Evolutionary conservation across 345 rosid species (phyloP).

Genomic region (Rhizophora apiculata): DNA sequence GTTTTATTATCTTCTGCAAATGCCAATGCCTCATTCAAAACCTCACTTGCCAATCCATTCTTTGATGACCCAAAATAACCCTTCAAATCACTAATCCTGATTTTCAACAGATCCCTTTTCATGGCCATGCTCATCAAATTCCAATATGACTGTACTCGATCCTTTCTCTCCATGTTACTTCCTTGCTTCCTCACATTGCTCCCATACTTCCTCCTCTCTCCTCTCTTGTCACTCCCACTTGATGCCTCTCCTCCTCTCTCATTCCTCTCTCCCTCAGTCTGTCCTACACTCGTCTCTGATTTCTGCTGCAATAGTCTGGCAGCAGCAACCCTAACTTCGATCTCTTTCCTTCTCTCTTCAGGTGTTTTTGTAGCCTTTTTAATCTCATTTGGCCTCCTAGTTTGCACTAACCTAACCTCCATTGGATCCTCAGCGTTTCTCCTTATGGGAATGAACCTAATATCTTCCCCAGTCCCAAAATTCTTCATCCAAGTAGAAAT

Average conservation of each 20-base stretch:
- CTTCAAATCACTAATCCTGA: constrained; percentile 60
- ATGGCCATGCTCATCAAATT: constrained; percentile 50
- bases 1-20: constrained; percentile 55
- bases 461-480: constrained; percentile 82
- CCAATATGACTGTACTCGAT: constrained; percentile 67
- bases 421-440: constrained; percentile 83
- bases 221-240: constrained; percentile 50
- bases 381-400: constrained; percentile 88
- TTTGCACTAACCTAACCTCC: constrained; percentile 67
- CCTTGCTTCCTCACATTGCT: constrained; percentile 47
- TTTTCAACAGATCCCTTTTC: constrained; percentile 60
- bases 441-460: constrained; percentile 65
- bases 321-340: constrained; percentile 95
- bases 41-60: constrained; percentile 52
- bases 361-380: constrained; percentile 86
- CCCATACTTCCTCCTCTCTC: constrained; percentile 73
- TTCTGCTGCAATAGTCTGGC: constrained; percentile 84
- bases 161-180: constrained; percentile 58
- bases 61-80: constrained; percentile 55
- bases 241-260: constrained; percentile 46
- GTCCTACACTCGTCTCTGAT: constrained; percentile 41
- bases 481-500: constrained; percentile 83
- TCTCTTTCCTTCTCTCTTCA: constrained; percentile 90
- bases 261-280: constrained; percentile 37
- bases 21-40: constrained; percentile 58